Evolutionary conservation across 805 yeast genomes (phyloP).

Genomic region (Ogataea methanolica): DNA sequence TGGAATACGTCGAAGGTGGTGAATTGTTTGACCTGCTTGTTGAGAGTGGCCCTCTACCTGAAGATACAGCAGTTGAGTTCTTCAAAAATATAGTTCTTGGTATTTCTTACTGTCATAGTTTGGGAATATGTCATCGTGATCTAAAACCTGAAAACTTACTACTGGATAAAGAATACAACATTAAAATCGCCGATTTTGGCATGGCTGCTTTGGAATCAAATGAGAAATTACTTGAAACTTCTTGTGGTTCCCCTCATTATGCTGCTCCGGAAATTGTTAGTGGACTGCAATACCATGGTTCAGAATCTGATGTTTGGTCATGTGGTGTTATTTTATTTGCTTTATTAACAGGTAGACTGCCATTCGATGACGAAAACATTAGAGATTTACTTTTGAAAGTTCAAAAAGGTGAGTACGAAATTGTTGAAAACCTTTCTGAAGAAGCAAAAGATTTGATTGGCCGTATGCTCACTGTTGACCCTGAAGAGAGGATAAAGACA

Average conservation of each 20-base stretch:
- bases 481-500: conserved; percentile 73
- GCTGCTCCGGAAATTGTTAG: conserved; percentile 98
- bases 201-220: conserved; percentile 95
- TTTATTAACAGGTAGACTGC: conserved; percentile 87
- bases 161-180: conserved; percentile 78
- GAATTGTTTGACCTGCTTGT: conserved; percentile 90
- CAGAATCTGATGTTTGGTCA: conserved; percentile 97
- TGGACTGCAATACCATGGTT: conserved; percentile 92
- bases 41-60: conserved; percentile 83
- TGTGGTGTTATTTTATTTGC: conserved; percentile 96
- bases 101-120: conserved; percentile 58
- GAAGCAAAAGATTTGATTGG: conserved; percentile 87
- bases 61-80: conserved; percentile 83
- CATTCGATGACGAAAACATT: conserved; percentile 95
- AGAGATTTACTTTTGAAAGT: conserved; percentile 83
- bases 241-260: conserved; percentile 98
- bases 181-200: conserved; percentile 97
- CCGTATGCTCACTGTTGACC: conserved; percentile 79
- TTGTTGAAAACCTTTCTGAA: conserved; percentile 72
- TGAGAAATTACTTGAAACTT: conserved; percentile 81
- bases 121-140: conserved; percentile 73
- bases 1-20: conserved; percentile 97
- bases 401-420: conserved; percentile 79
- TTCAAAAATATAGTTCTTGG: conserved; percentile 72
- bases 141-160: conserved; percentile 76